These are phyloP conservation scores for Endocalyx cinctus DNA, from an alignment of 2,329 filamentous ascomycete species.

Conservation along the genomic window DNA sequence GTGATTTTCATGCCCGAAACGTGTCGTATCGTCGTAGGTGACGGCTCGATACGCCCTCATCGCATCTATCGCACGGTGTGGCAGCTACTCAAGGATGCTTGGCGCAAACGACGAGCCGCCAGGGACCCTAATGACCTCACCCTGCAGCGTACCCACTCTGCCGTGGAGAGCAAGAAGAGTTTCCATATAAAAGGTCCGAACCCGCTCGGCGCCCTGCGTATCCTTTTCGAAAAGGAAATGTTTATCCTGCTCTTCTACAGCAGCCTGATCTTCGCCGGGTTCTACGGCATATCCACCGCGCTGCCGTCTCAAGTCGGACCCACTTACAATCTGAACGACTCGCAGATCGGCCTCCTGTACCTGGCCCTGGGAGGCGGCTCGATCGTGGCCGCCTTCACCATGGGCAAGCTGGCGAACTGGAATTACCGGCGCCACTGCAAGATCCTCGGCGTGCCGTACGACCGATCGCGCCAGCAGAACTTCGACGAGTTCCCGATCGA, in stretches of 20 bases:
- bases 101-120: slow-evolving; percentile 6
- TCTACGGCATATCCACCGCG: slow-evolving; percentile 29
- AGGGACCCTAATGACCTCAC: slow-evolving; percentile 4
- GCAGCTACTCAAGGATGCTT: slow-evolving; percentile 22
- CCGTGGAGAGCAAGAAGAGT: slow-evolving; percentile 10
- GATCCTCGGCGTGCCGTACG: slow-evolving; percentile 43
- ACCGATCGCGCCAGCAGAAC: slow-evolving; percentile 38
- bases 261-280: slow-evolving; percentile 28
- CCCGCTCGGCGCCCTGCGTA: slow-evolving; percentile 26
- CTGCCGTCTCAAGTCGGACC: slow-evolving; percentile 24
- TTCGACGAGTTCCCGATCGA: slow-evolving; percentile 28
- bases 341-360: slow-evolving; percentile 37
- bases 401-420: slow-evolving; percentile 52
- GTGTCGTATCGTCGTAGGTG: slow-evolving; percentile 38
- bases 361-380: slow-evolving; percentile 33
- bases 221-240: slow-evolving; percentile 32
- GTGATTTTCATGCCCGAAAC: slow-evolving; percentile 42
- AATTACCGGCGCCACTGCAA: slow-evolving; percentile 54
- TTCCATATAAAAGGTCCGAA: slow-evolving; percentile 23
- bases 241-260: slow-evolving; percentile 29
- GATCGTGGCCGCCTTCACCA: slow-evolving; percentile 26
- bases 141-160: slow-evolving; percentile 8
- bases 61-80: slow-evolving; percentile 21
- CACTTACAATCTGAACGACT: slow-evolving; percentile 52
- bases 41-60: slow-evolving; percentile 37